phyloP scores from a whole-genome alignment of 2,329 filamentous ascomycete genomes.

The Stagonosporopsis chrysanthemi region DNA sequence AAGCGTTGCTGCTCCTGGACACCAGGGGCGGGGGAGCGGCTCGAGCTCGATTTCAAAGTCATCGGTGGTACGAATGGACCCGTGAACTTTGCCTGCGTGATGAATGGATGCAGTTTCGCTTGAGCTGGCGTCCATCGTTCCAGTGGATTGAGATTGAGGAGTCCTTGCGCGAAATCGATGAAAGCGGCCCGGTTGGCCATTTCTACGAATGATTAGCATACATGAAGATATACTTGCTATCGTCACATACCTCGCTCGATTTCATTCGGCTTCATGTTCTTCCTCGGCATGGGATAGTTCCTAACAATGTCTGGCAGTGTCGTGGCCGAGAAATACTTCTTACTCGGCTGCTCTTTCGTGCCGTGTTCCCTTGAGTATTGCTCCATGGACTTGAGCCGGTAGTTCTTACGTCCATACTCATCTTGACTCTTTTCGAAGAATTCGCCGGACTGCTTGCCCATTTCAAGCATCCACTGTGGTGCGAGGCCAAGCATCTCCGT shows the following conservation, averaged over 20 bases:
- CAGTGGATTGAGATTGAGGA: conserved; percentile 92
- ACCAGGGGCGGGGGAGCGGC: conserved; percentile 88
- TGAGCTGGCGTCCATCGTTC: conserved; percentile 98
- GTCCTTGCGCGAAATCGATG: conserved; percentile 94
- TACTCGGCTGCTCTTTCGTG: conserved; percentile 98
- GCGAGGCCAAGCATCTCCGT: conserved; percentile 98
- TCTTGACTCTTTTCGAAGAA: conserved; percentile 95
- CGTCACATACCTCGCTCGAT: conserved; percentile 82
- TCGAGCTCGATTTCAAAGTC: conserved; percentile 88
- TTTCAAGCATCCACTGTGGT: conserved; percentile 98
- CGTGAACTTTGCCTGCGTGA: conserved; percentile 97
- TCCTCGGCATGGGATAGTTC: conserved; percentile 96
- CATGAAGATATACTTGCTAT: background rate
- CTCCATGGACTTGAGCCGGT: conserved; percentile 95
- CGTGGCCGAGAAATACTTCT: conserved; percentile 97
- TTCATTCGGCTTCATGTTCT: conserved; percentile 98
- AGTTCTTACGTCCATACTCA: conserved; percentile 89
- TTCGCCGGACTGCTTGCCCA: conserved; percentile 96
- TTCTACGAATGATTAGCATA: conserved; percentile 65
- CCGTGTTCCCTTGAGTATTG: conserved; percentile 95
- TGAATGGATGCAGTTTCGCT: conserved; percentile 96
- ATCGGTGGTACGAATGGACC: conserved; percentile 96
- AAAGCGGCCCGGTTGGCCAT: conserved; percentile 98
- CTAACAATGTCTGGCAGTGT: conserved; percentile 97
- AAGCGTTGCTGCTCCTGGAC: conserved; percentile 96